These are phyloP conservation scores for Cladophialophora bantiana DNA, from an alignment of 2,329 filamentous ascomycete genomes.

Conservation along the genomic window DNA sequence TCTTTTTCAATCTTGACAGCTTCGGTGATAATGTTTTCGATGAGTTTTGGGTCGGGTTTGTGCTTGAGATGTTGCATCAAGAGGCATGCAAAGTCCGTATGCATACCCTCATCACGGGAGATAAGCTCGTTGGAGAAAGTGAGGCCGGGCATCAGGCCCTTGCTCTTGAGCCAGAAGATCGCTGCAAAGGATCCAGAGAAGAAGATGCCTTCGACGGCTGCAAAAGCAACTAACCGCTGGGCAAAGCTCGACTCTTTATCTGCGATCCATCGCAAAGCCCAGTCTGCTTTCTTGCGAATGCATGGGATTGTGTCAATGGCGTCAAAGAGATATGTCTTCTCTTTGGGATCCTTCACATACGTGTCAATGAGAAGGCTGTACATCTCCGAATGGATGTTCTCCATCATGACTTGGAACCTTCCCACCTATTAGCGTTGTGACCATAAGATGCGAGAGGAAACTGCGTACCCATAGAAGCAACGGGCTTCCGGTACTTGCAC, in stretches of 20 bases:
- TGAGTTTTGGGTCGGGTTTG: slow-evolving; percentile 80
- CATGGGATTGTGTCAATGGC: slow-evolving; percentile 98
- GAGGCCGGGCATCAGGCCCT: slow-evolving; percentile 95
- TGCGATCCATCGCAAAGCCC: slow-evolving; percentile 93
- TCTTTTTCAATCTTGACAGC: slow-evolving; percentile 96
- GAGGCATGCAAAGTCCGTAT: slow-evolving; percentile 98
- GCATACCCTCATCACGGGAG: slow-evolving; percentile 97
- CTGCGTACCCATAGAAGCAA: slow-evolving; percentile 80
- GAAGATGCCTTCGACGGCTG: slow-evolving; percentile 98
- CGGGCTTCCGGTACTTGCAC: slow-evolving; percentile 97
- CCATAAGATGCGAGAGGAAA: background rate
- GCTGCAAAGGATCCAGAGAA: slow-evolving; percentile 98
- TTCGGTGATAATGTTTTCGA: slow-evolving; percentile 89
- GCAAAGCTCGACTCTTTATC: slow-evolving; percentile 95
- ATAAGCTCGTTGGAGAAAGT: slow-evolving; percentile 99
- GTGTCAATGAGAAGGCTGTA: slow-evolving; percentile 99
- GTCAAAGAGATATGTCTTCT: slow-evolving; percentile 94
- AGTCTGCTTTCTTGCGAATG: slow-evolving; percentile 98
- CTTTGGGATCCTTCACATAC: slow-evolving; percentile 97
- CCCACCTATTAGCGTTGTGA: background rate
- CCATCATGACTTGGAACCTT: slow-evolving; percentile 92
- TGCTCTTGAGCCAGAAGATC: slow-evolving; percentile 99
- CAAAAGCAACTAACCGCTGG: slow-evolving; percentile 93
- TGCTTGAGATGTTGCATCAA: slow-evolving; percentile 97
- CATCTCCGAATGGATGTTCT: slow-evolving; percentile 98